A percentile compares a stretch with the other conserved stretches of the same genome.
phyloP scores from a whole-genome alignment of 1,284 basidiomycete species.

The Apiotrichum mycotoxinovorans region DNA sequence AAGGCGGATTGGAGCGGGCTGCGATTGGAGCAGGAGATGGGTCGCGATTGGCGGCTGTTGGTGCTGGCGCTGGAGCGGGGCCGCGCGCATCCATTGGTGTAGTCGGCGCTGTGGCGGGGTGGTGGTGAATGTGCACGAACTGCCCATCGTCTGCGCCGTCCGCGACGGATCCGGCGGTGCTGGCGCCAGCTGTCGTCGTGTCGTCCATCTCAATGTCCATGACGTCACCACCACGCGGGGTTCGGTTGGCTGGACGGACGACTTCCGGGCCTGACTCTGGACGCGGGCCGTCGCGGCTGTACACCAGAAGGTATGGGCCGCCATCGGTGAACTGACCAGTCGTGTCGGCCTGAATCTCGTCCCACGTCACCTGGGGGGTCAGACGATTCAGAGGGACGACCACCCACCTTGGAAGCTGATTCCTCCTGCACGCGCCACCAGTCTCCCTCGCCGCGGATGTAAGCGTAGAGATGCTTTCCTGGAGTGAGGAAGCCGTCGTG shows the following conservation, averaged over 20 bases:
- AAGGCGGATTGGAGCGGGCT: not conserved
- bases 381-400: not conserved
- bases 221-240: not conserved
- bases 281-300: conserved; percentile 27
- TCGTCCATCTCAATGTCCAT: conserved; percentile 2
- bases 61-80: not conserved
- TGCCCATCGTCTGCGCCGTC: too few relatives aligned
- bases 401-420: conserved; percentile 26
- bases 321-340: conserved; percentile 45
- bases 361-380: conserved; percentile 28
- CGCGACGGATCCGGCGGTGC: too few relatives aligned
- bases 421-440: conserved; percentile 45
- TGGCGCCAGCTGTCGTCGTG: not conserved
- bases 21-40: not conserved
- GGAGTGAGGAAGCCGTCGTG: conserved; percentile 40
- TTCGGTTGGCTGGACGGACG: not conserved
- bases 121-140: too few relatives aligned
- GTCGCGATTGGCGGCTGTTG: not conserved
- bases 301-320: conserved; percentile 39
- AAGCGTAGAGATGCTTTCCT: conserved; percentile 36
- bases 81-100: not conserved
- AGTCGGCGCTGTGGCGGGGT: not conserved
- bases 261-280: not conserved
- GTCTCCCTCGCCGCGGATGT: conserved; percentile 24
- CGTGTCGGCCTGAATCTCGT: conserved; percentile 28